These are phyloP conservation scores for Chalciporus chontae DNA, from an alignment of 768 basidiomycete genomes.

Conservation along the genomic window DNA sequence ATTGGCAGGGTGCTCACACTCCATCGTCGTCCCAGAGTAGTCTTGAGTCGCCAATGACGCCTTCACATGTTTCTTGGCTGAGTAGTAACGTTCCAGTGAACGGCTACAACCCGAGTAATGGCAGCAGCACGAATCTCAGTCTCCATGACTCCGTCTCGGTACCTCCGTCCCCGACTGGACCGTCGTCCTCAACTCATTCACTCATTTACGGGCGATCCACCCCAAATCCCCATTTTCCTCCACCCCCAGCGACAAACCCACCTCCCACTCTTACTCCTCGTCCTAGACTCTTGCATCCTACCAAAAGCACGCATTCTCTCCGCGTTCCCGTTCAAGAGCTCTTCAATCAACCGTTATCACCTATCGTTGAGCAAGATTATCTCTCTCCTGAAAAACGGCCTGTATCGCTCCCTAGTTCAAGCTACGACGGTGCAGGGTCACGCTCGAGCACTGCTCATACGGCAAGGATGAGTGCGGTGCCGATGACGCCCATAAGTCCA, in stretches of 20 bases:
- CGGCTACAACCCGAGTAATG: constrained; percentile 3
- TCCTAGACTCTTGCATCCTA: constrained; percentile 31
- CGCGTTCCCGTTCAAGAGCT: constrained; percentile 35
- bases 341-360: constrained; percentile 48
- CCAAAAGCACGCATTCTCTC: constrained; percentile 42
- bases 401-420: constrained; percentile 30
- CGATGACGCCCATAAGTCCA: constrained; percentile 26
- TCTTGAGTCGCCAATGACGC: constrained; percentile 32
- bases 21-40: constrained; percentile 31
- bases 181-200: constrained; percentile 13
- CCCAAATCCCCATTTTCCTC: constrained; percentile 33
- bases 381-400: constrained; percentile 47
- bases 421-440: constrained; percentile 24
- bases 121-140: constrained; percentile 5
- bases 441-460: constrained; percentile 28
- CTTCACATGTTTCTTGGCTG: constrained; percentile 41
- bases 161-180: constrained; percentile 2
- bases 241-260: constrained; percentile 29
- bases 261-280: constrained; percentile 31
- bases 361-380: constrained; percentile 65
- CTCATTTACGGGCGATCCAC: constrained; percentile 13
- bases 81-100: constrained; percentile 11
- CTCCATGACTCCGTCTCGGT: background rate
- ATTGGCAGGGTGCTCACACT: constrained; percentile 31
- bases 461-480: constrained; percentile 33